Base-by-base conservation (phyloP, 192 early-diverging fungal species). In the Mortierella antarctica region DNA sequence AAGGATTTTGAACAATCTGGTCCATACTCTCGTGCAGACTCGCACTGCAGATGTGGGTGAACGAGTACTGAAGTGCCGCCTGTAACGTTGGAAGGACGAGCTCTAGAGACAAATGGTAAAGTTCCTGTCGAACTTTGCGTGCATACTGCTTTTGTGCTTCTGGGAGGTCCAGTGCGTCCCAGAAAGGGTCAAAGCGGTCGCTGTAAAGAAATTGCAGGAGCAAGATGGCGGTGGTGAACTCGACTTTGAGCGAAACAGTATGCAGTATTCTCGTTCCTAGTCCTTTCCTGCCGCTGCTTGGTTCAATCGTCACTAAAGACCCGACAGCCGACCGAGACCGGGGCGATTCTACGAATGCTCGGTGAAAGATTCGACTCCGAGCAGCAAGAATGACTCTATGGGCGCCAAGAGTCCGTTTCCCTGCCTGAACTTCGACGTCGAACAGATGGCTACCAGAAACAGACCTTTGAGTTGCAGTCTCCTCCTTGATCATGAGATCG, bases 161-260 rank as follows among this genome's bases (percentile, higher is more conserved):
- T 5, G 74, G 65, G 1, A 73, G 53, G 54, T 66, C 60, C 2
- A 65, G 52, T 7, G 62, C 46, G n/a, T 84, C 76, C 87, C 83
- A 85, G n/a, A 83, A 83, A 2, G 83, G 83, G 17, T 81, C 71
- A 44, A 84, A 83, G 13, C 60, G 57, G 53, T 87, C 88, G 31
- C 86, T 86, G 59, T 91, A 91, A 13, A 89, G 31, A 53, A 83
- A 90, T 57, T 91, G 86, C 17, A 90, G 58, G 11, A 90, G 65
- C 14, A 87, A 67, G 15, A 82, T 53, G 3, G 86, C 58, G 4
- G 87, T 71, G 9, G 65, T 55, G 52, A 85, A 70, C 39, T 85
- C 77, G 10, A 80, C 77, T 8, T 72, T 66, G 7, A 80, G 57
- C 2, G 57, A 14, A 12, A 80, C 54, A 1, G 65, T 64, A 31